These are phyloP conservation scores for Penicillium oxalicum DNA, from an alignment of 2,329 filamentous ascomycete species.

Conservation along the genomic window DNA sequence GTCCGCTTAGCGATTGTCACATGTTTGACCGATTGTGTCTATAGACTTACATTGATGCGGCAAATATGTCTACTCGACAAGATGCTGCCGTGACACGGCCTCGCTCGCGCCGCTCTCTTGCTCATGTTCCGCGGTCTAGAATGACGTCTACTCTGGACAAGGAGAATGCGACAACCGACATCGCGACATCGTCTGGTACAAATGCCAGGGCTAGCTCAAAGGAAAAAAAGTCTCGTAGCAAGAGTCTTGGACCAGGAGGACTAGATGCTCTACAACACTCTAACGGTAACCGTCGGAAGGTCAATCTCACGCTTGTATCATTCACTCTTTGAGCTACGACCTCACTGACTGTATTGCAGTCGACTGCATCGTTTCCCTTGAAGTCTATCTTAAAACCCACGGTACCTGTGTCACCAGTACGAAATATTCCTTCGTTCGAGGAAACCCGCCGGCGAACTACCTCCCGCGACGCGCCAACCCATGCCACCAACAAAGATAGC, in stretches of 20 bases:
- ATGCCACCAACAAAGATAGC: conserved; percentile 9
- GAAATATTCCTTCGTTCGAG: conserved; percentile 57
- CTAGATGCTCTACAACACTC: conserved; percentile 72
- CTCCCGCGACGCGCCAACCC: conserved; percentile 25
- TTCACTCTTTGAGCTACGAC: conserved; percentile 1
- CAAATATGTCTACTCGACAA: conserved; percentile 31
- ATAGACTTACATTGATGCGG: not conserved
- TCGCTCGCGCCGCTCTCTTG: conserved; percentile 65
- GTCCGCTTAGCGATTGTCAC: not conserved
- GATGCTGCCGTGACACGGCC: conserved; percentile 31
- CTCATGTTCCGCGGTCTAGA: conserved; percentile 51
- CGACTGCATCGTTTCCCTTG: conserved; percentile 38
- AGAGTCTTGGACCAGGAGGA: conserved; percentile 90
- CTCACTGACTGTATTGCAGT: conserved; percentile 27
- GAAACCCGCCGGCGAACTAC: conserved; percentile 43
- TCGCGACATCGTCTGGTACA: conserved; percentile 36
- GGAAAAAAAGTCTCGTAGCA: conserved; percentile 73
- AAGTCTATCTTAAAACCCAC: conserved; percentile 78
- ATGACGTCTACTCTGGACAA: conserved; percentile 53
- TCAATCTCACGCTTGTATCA: conserved; percentile 39
- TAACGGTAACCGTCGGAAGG: conserved; percentile 72
- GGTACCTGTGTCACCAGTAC: conserved; percentile 59
- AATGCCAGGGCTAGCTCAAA: conserved; percentile 35
- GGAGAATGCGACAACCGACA: conserved; percentile 69
- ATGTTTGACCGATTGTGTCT: conserved; percentile 11